Conservation (phyloP, 148 eudicot species). For the Cornus suecica region DNA sequence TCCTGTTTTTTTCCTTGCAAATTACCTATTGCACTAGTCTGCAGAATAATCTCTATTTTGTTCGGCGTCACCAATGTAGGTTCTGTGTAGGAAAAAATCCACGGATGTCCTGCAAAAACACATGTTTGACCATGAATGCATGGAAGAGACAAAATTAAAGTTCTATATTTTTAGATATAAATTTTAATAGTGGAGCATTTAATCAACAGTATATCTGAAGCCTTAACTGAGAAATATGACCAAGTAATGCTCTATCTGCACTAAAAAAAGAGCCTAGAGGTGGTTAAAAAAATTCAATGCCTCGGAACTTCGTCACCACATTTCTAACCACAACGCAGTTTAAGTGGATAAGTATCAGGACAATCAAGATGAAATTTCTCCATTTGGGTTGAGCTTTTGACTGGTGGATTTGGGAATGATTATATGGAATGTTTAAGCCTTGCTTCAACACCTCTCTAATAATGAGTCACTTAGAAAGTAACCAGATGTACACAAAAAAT, state of each 20-base stretch:
- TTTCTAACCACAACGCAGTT: background rate
- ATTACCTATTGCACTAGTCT: no score
- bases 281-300: background rate
- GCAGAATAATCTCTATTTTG: no score
- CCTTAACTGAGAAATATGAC: background rate
- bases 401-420: background rate
- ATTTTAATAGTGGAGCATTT: background rate
- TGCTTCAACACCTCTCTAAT: no score
- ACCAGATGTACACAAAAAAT: no score
- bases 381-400: background rate
- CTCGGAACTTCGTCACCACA: no score
- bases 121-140: background rate
- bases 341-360: background rate
- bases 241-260: background rate
- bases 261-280: background rate
- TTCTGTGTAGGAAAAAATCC: conserved; percentile 40
- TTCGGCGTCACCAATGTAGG: conserved; percentile 32
- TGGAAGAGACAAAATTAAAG: background rate
- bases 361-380: background rate
- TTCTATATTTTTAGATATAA: background rate
- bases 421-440: no score
- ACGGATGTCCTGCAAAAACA: conserved; percentile 42
- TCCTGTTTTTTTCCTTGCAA: no score
- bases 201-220: background rate
- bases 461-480: no score